phyloP scores from a whole-genome alignment of 148 eudicot genomes.

The Suaeda aralocaspica region DNA sequence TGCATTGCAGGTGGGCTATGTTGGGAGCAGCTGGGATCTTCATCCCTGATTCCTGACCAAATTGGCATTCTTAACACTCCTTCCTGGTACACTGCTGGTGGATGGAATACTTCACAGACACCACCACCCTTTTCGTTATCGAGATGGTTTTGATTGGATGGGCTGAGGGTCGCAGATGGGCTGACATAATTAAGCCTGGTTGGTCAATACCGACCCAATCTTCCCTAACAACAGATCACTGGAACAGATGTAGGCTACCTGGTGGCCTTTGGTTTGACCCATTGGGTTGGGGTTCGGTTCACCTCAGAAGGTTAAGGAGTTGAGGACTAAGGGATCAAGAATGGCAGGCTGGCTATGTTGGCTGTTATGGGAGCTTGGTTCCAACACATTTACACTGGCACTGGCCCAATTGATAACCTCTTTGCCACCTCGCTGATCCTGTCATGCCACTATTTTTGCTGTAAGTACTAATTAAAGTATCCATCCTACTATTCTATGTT shows the following conservation, averaged over 20 bases:
- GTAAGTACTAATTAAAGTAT: no score
- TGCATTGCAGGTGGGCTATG: constrained; percentile 99
- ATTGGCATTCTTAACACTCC: constrained; percentile 91
- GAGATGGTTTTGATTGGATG: constrained; percentile 86
- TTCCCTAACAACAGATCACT: constrained; percentile 96
- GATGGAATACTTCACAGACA: constrained; percentile 92
- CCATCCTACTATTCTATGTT: no score
- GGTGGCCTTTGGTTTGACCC: constrained; percentile 99
- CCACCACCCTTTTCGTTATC: constrained; percentile 76
- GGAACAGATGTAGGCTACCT: constrained; percentile 95
- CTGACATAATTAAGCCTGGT: constrained; percentile 89
- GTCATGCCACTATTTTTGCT: constrained; percentile 93
- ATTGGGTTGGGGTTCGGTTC: constrained; percentile 94
- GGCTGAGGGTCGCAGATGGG: constrained; percentile 99
- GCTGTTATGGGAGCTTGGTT: constrained; percentile 99
- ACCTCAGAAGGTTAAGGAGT: constrained; percentile 64
- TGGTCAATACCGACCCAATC: constrained; percentile 92
- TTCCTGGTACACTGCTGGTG: constrained; percentile 98
- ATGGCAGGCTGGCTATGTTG: constrained; percentile 93
- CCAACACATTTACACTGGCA: constrained; percentile 88
- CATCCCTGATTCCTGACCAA: constrained; percentile 89
- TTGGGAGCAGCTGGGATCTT: constrained; percentile 92
- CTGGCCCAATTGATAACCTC: constrained; percentile 93
- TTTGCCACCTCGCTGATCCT: constrained; percentile 97
- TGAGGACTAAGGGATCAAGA: constrained; percentile 97